Evolutionary conservation across 148 eudicot genomes (phyloP).

Genomic region (Chenopodium berlandieri): DNA sequence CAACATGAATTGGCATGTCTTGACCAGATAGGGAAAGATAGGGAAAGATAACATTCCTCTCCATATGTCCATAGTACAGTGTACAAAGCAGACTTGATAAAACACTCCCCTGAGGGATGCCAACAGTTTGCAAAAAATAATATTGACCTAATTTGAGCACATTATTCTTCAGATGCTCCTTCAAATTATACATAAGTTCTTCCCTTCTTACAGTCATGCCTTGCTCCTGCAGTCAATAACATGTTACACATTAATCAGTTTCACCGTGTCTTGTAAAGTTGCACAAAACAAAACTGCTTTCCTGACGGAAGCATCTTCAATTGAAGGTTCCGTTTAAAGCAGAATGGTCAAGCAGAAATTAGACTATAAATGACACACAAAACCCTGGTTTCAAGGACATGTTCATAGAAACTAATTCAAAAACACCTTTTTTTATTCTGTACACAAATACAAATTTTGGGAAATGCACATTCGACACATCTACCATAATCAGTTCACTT

Average conservation of each 20-base stretch:
- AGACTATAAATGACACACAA: neutral
- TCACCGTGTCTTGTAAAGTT: neutral
- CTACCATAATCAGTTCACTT: neutral
- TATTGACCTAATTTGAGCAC: slow-evolving; percentile 46
- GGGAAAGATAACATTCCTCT: slow-evolving; percentile 54
- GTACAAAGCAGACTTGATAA: slow-evolving; percentile 80
- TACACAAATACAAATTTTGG: neutral
- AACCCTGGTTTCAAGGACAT: neutral
- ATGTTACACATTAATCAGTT: neutral
- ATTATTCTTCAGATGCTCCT: slow-evolving; percentile 70
- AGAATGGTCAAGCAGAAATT: too few relatives aligned
- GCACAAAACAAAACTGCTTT: neutral
- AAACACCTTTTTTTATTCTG: neutral
- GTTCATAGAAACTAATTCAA: neutral
- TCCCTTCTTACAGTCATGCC: slow-evolving; percentile 46
- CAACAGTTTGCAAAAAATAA: slow-evolving; percentile 73
- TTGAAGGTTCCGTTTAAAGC: neutral
- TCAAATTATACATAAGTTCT: slow-evolving; percentile 39
- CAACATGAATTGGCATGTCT: slow-evolving; percentile 17
- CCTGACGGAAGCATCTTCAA: slow-evolving; percentile 1
- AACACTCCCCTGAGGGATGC: slow-evolving; percentile 94
- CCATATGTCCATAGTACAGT: slow-evolving; percentile 79
- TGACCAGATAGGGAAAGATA: slow-evolving; percentile 40
- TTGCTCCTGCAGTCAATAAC: slow-evolving; percentile 47
- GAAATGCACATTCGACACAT: slow-evolving; percentile 4